Evolutionary conservation across 139 green algal genomes (phyloP), one percentile per base, ranked within the genome.

Genomic region (Volvox reticuliferus): DNA sequence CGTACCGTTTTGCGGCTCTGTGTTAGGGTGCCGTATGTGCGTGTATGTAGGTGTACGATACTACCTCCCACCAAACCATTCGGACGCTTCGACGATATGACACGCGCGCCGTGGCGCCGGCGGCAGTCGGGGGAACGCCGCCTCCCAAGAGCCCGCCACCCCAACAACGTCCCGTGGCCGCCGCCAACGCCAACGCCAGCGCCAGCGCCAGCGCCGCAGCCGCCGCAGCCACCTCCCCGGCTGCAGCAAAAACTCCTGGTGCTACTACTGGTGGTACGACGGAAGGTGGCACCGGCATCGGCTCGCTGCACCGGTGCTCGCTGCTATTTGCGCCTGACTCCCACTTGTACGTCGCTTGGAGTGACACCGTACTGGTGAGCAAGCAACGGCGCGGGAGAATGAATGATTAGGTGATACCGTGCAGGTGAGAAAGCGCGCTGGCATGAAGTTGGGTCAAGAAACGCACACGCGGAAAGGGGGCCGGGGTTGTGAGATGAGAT

Each of bases 11-110:
- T 55, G 9, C 44, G 44, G 9, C 44, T 5, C 44, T 55, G 44
- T 55, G 5, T 9, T 55, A 9, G 5, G 44, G 44, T 55, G 44
- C 44, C 44, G 9, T 55, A 14, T 55, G 44, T 9, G 44, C 9
- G 9, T 9, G 9, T 55, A 55, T n/a, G 16, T 93, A 97, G 95
- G 93, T 99, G 69, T 99, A 99, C 92, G 96, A 98, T 88, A 96
- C 92, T 6, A 84, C 85, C 24, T 86, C 78, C 20, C 94, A 98
- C 61, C 93, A 94, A 63, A 79, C 92, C 28, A 88, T 98, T 18
- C 94, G 93, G 67, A 95, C 91, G 73, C 87, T 95, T 18, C 87
- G 28, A 3, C 92, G 92, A 55, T 71, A 86, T 35, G 76, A 82
- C 20, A 22, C 50, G 12, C 71, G 86, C 24, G 44, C 79, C 1